phyloP scores from a whole-genome alignment of 2,329 filamentous ascomycete species.

The Fusarium sambucinum region DNA sequence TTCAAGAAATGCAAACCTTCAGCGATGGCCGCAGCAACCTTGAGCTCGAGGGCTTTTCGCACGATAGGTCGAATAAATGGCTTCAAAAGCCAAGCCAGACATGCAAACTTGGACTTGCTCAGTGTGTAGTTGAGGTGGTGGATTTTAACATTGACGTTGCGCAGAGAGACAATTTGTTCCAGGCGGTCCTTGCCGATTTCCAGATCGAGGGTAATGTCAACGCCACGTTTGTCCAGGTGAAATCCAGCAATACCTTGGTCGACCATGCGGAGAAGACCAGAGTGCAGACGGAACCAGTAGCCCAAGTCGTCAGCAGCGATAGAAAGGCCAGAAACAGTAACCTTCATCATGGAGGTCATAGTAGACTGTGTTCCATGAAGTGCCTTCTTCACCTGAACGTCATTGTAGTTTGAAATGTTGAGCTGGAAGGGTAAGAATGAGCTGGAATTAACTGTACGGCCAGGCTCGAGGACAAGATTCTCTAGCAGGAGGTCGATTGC shows the following conservation, averaged over 20 bases:
- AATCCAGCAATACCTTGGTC: constrained; percentile 91
- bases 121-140: constrained; percentile 88
- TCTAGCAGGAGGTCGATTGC: constrained; percentile 88
- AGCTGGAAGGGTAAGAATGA: constrained; percentile 91
- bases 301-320: constrained; percentile 88
- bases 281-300: constrained; percentile 87
- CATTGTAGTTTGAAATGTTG: constrained; percentile 84
- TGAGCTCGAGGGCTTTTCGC: constrained; percentile 80
- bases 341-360: constrained; percentile 77
- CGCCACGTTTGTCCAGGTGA: constrained; percentile 84
- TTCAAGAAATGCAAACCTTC: constrained; percentile 80
- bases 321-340: constrained; percentile 86
- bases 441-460: constrained; percentile 82
- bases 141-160: constrained; percentile 80
- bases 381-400: constrained; percentile 86
- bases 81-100: constrained; percentile 85
- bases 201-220: constrained; percentile 87
- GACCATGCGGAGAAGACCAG: constrained; percentile 77
- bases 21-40: constrained; percentile 78
- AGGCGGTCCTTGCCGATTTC: constrained; percentile 82
- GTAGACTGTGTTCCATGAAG: constrained; percentile 70
- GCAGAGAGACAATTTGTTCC: constrained; percentile 84
- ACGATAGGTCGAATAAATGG: constrained; percentile 85
- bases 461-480: constrained; percentile 90
- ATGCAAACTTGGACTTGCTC: constrained; percentile 79